Conservation (phyloP, 495 filamentous ascomycete species). For the Tricharina praecox region DNA sequence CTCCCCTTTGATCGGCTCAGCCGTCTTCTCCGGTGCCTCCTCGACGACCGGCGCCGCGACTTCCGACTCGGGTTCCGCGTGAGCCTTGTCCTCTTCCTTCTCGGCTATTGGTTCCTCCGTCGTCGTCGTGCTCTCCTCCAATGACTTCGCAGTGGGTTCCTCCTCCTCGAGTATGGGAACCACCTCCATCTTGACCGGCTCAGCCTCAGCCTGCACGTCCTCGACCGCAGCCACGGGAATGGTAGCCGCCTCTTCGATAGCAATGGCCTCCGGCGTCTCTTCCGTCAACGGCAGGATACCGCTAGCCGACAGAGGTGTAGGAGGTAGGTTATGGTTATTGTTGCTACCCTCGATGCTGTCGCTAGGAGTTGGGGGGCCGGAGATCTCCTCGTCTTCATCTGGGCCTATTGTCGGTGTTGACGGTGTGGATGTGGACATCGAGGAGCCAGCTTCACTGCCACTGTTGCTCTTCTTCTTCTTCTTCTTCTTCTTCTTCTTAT, state of each 20-base stretch:
- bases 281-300: neutral
- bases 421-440: neutral
- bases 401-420: neutral
- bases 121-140: neutral
- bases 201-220: neutral
- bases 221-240: neutral
- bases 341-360: slow-evolving; percentile 1
- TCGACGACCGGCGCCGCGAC: neutral
- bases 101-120: neutral
- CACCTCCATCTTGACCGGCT: neutral
- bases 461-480: slow-evolving; percentile 6
- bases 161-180: neutral
- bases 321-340: slow-evolving; percentile 1
- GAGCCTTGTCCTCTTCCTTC: neutral
- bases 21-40: neutral
- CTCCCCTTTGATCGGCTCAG: neutral
- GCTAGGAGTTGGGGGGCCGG: slow-evolving; percentile 6
- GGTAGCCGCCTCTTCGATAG: neutral
- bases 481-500: slow-evolving; percentile 11
- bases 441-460: neutral
- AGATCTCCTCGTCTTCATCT: slow-evolving; percentile 8
- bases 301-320: slow-evolving; percentile 6
- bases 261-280: slow-evolving; percentile 2
- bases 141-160: no score
- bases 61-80: neutral